phyloP scores from a whole-genome alignment of 495 filamentous ascomycete genomes.

The Cudoniella acicularis region DNA sequence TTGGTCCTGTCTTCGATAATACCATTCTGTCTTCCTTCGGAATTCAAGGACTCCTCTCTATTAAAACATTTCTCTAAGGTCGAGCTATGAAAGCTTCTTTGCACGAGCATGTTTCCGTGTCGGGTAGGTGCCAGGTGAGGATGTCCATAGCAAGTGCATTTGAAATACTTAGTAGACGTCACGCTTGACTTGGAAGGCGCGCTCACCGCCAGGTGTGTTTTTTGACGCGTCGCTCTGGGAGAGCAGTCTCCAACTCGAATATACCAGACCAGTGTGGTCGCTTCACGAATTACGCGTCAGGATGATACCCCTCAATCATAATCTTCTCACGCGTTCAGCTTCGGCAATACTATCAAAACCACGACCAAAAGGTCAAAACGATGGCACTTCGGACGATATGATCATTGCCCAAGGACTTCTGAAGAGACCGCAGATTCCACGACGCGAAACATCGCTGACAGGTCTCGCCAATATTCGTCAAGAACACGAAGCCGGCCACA shows the following conservation, averaged over 20 bases:
- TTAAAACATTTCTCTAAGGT: neutral
- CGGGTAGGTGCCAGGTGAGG: neutral
- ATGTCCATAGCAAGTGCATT: neutral
- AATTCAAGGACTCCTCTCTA: neutral
- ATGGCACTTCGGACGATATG: slow-evolving; percentile 14
- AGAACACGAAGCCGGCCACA: neutral
- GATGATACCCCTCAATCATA: slow-evolving; percentile 22
- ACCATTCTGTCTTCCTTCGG: slow-evolving; percentile 17
- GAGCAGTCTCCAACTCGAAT: no score
- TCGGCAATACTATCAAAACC: slow-evolving; percentile 13
- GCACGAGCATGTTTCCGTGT: neutral
- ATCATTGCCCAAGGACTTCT: slow-evolving; percentile 19
- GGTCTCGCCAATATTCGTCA: neutral
- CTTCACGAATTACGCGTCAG: slow-evolving; percentile 10
- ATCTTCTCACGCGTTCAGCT: slow-evolving; percentile 23
- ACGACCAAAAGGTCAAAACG: neutral
- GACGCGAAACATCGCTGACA: slow-evolving; percentile 6
- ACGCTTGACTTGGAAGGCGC: neutral
- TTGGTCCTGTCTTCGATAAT: slow-evolving; percentile 18
- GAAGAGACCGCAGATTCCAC: slow-evolving; percentile 9
- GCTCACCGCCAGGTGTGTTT: neutral
- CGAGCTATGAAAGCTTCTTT: neutral
- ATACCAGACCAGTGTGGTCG: no score
- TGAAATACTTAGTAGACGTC: neutral
- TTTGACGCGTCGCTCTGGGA: neutral